A percentile compares a stretch with the other conserved stretches of the same genome.
These are phyloP conservation scores for Colletotrichum graminicola DNA, from an alignment of 2,329 filamentous ascomycete genomes.

Conservation along the genomic window DNA sequence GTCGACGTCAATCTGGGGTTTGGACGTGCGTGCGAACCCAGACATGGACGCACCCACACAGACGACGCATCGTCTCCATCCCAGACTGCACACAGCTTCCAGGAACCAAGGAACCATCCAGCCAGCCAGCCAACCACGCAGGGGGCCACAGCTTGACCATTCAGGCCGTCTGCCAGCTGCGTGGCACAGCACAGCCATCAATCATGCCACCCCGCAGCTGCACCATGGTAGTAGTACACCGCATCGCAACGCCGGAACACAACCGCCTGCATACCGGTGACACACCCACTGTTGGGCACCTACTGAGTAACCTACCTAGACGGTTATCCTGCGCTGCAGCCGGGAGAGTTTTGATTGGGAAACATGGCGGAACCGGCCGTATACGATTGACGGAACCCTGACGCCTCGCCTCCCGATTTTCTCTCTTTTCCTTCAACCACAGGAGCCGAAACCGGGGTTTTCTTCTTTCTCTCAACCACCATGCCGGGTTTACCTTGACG, in stretches of 20 bases:
- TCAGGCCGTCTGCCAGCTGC: constrained; percentile 19
- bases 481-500: constrained; percentile 18
- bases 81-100: constrained; percentile 4
- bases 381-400: constrained; percentile 32
- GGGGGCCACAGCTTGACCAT: neutral
- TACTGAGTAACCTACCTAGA: neutral
- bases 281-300: constrained; percentile 7
- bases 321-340: constrained; percentile 2
- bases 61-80: neutral
- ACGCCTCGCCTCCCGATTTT: constrained; percentile 33
- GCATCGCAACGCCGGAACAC: constrained; percentile 24
- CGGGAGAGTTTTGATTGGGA: constrained; percentile 22
- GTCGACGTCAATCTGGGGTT: constrained; percentile 20
- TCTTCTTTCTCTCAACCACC: constrained; percentile 8
- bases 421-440: constrained; percentile 25
- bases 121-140: neutral
- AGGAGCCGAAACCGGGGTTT: constrained; percentile 33
- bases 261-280: constrained; percentile 31
- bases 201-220: constrained; percentile 39
- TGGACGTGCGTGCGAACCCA: neutral
- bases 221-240: constrained; percentile 8
- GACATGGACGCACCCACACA: constrained; percentile 8
- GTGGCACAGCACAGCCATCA: constrained; percentile 18
- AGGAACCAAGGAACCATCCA: constrained; percentile 13
- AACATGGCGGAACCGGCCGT: constrained; percentile 35